Base-by-base conservation (phyloP, 495 filamentous ascomycete genomes). In the Pyrenopolyporus hunteri region DNA sequence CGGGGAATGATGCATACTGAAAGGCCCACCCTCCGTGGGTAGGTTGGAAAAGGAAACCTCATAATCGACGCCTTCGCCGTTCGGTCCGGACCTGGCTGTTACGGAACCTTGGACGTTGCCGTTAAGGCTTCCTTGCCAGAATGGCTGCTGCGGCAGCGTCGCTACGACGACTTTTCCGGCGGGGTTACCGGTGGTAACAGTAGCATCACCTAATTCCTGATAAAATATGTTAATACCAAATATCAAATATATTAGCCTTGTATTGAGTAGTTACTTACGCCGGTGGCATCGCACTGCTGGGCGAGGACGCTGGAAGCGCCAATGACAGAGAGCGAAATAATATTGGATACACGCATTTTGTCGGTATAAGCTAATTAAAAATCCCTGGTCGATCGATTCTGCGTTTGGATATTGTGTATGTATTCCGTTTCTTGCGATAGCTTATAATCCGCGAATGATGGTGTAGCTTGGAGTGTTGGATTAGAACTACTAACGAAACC, bases 21-120 rank as follows among this genome's bases (percentile, higher is more conserved):
- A 92, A 4, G 90, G 87, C 3, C 88, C 88, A 25, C 81, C 83
- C 26, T 72, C 73, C 10, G 76, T 71, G 51, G 90, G 91, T 28
- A 96, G 77, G 55, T 89, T 89, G 43, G 64, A 78, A 60, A 96
- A 76, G 45, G 75, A 74, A 52, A 92, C 74, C 40, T 73, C 68
- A 67, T 93, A 82, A 39, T 72, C 57, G 25, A 91, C 82, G 37
- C 91, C 92, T 19, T 77, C 76, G 32, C 89, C 88, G 56, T 82
- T 78, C 0, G 76, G 54, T 35, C 70, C 73, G 2, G 85, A 76
- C 17, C 68, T 75, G n/a, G 83, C 86, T 0, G 74, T 74, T 48
- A 96, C 66, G 22, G 64, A 74, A 23, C 92, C 92, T 47, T 81
- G 78, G 48, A 92, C 72, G 45, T 80, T 79, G 37, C 80, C 85